Conservation (phyloP, 2,329 filamentous ascomycete species). For the Didymosphaeria variabile region DNA sequence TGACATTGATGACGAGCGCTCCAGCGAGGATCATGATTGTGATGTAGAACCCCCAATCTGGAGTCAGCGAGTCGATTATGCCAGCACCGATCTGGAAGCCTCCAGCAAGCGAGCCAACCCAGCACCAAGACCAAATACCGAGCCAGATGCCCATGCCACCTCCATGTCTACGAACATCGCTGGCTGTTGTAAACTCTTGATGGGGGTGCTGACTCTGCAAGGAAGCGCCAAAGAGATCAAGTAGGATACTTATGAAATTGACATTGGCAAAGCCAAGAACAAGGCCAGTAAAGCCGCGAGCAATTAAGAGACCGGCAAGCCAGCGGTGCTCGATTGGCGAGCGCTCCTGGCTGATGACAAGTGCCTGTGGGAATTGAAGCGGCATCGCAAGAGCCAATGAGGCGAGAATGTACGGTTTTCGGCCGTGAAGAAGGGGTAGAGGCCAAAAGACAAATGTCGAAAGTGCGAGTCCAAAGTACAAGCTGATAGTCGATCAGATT, state of each 20-base stretch:
- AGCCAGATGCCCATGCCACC: constrained; percentile 83
- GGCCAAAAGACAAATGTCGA: constrained; percentile 78
- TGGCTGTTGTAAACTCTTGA: constrained; percentile 72
- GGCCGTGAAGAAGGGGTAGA: constrained; percentile 76
- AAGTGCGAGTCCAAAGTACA: constrained; percentile 75
- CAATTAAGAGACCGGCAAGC: constrained; percentile 68
- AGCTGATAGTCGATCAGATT: constrained; percentile 36
- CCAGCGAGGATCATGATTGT: constrained; percentile 72
- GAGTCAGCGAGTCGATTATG: constrained; percentile 70
- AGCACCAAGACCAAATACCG: constrained; percentile 72
- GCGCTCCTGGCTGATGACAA: constrained; percentile 67
- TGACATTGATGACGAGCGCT: constrained; percentile 73
- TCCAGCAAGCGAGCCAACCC: constrained; percentile 73
- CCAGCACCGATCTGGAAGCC: constrained; percentile 77
- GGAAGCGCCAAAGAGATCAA: constrained; percentile 80
- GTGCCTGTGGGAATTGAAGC: constrained; percentile 77
- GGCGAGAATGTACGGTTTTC: constrained; percentile 78
- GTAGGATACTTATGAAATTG: constrained; percentile 76
- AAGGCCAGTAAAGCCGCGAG: constrained; percentile 72
- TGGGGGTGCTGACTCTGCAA: constrained; percentile 77
- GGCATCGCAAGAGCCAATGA: constrained; percentile 75
- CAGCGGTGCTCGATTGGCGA: constrained; percentile 66
- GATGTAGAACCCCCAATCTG: constrained; percentile 80
- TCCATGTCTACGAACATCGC: constrained; percentile 76
- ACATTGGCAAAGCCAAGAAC: constrained; percentile 79